Conservation (phyloP, 2,329 filamentous ascomycete species). For the Diaporthe humulicola region DNA sequence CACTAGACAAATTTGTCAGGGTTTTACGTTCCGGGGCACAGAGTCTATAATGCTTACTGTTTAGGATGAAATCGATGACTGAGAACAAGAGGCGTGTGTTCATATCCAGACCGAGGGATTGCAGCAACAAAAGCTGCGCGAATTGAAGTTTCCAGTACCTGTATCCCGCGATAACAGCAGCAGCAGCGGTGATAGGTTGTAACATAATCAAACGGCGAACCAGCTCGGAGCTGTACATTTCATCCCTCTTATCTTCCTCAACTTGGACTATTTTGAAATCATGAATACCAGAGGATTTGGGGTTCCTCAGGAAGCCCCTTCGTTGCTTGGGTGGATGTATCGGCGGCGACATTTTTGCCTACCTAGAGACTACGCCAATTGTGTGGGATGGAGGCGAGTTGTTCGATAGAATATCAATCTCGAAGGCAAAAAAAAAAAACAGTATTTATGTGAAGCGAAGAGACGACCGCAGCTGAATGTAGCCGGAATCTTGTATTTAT, state of each 20-base stretch:
- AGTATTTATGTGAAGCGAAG: no score
- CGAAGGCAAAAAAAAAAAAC: neutral
- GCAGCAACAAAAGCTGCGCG: neutral
- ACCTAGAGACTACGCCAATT: neutral
- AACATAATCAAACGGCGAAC: neutral
- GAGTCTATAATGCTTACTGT: neutral
- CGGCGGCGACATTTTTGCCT: conserved; percentile 6
- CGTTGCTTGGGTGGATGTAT: neutral
- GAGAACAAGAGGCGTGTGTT: neutral
- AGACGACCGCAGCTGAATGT: neutral
- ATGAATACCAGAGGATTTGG: neutral
- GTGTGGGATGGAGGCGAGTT: neutral
- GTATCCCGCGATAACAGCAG: neutral
- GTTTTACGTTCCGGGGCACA: no score
- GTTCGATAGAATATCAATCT: neutral
- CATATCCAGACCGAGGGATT: neutral
- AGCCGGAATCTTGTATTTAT: neutral
- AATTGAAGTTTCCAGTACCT: conserved; percentile 16
- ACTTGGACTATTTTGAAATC: neutral
- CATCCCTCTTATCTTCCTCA: conserved; percentile 3
- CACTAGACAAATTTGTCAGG: neutral
- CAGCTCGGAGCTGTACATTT: neutral
- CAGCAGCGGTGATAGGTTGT: neutral
- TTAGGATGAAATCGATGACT: neutral
- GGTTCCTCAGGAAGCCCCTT: neutral